Base-by-base conservation (phyloP, 192 early-diverging fungal genomes). In the Blastocladiella britannica region DNA sequence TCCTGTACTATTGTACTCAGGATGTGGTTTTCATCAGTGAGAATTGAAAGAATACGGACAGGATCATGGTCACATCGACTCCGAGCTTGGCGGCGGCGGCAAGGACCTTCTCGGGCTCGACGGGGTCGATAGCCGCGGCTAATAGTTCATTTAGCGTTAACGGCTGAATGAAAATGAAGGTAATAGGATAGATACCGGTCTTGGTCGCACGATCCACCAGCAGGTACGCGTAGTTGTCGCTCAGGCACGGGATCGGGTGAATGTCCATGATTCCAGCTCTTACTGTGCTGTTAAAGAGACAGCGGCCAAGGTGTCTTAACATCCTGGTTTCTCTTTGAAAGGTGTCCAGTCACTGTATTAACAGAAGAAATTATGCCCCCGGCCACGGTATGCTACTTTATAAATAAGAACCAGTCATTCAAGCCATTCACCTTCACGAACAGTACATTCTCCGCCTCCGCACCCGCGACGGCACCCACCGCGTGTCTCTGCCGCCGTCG, bases 181-280 rank as follows among this genome's bases (percentile, higher is more conserved):
- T 30, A 23, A 29, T 4, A 26, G 25, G 15, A 25, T 15, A 2
- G 7, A 29, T 66, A 59, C 60, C 54, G 70, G 72, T 70, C 47
- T 71, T 63, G 23, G 81, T 73, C 43, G 74, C 68, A 27, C 82
- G 75, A 55, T 88, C 86, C 55, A 87, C 63, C 51, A 91, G 63
- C 26, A 93, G 67, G 59, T 91, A 93, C 4, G 84, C 74, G 64
- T 91, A 93, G 63, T 93, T 93, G 71, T 93, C 87, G 54, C 77
- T 72, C 47, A 89, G 80, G 28, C 73, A 71, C 51, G 70, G 65
- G 5, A 72, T 62, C 0, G 72, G 62, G 25, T 71, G 60, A 23
- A 78, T 55, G 24, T 64, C 61, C 71, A 76, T 76, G 29, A 51
- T 60, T 58, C 18, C 23, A 53, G 51, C 15, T 4, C 3, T 1